Percentiles rank a stretch among this genome's conserved stretches.
phyloP scores from a whole-genome alignment of 345 rosid species.

The Leavenworthia alabamica region DNA sequence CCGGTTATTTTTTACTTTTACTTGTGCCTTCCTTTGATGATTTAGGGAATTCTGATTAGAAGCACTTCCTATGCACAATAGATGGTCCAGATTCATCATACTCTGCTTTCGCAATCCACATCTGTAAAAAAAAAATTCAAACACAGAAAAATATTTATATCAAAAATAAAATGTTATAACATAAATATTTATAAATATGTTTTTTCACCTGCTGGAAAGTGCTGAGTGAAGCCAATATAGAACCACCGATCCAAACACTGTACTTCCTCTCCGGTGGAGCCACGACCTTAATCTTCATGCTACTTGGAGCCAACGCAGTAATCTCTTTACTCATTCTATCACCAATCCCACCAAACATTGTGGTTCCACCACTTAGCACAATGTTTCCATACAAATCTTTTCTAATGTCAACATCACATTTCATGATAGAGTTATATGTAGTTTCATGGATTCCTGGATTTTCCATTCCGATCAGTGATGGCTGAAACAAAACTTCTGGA shows the following conservation, averaged over 20 bases:
- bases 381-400: conserved; percentile 68
- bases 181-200: neutral
- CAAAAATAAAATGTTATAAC: neutral
- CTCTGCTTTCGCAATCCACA: conserved; percentile 71
- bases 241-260: conserved; percentile 71
- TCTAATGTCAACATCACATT: conserved; percentile 64
- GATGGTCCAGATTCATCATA: conserved; percentile 65
- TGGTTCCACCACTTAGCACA: conserved; percentile 67
- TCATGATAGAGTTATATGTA: conserved; percentile 66
- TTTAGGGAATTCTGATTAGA: conserved; percentile 29
- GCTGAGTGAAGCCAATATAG: conserved; percentile 67
- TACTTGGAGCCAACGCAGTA: conserved; percentile 59
- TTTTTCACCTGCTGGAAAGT: conserved; percentile 64
- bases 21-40: neutral
- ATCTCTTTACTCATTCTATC: conserved; percentile 78
- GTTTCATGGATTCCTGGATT: conserved; percentile 66
- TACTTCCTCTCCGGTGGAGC: conserved; percentile 77
- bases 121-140: conserved; percentile 20
- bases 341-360: conserved; percentile 64
- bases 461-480: conserved; percentile 67
- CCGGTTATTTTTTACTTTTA: neutral
- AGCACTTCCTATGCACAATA: conserved; percentile 66
- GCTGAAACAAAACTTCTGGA: conserved; percentile 65
- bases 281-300: conserved; percentile 72
- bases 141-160: neutral